Evolutionary conservation across 345 rosid genomes (phyloP), one percentile per base, ranked within the genome.

Genomic region (Anacardium occidentale): DNA sequence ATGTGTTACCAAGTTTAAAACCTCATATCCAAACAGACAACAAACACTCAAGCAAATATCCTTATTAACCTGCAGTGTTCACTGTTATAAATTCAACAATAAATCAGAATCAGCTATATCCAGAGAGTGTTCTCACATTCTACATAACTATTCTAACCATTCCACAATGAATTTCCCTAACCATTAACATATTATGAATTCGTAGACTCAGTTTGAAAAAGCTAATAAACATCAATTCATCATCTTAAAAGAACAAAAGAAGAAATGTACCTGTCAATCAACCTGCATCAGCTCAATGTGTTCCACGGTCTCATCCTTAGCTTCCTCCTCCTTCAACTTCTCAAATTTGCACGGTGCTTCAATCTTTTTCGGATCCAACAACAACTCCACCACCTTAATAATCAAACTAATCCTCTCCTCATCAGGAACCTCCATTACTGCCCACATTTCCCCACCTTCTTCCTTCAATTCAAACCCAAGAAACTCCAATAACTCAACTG

Each of bases 371-470:
- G 80, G 87, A 63, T 89, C 96, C 69, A 91, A 60, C 61, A 91
- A 60, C 61, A 88, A 72, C 22, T 77, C 76, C 25, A 85, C 76
- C 44, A 83, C 87, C 78, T 80, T 79, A 24, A 58, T 71, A 25
- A 91, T 87, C 79, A 86, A 61, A 8, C 71, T 62, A 52, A 85
- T 73, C 48, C 61, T 82, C 65, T 85, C 88, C 76, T 79, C 66
- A 0, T 72, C 68, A 8, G 96, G 96, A 63, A 75, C 86, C 54
- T 86, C 93, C 91, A 94, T 86, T 55, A 80, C 74, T 1, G 94
- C 96, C 93, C 93, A 94, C 83, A 91, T 77, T 78, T 94, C 98
- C 18, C 81, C 97, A 54, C 77, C 78, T 24, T 88, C 96, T 47
- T 90, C 95, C 75, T 73, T 90, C 84, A 90, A 77, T 64, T 73